Percentiles rank a stretch among this genome's conserved stretches.
Evolutionary conservation across 441 rosid genomes (phyloP).

Genomic region (Francoa sonchifolia): DNA sequence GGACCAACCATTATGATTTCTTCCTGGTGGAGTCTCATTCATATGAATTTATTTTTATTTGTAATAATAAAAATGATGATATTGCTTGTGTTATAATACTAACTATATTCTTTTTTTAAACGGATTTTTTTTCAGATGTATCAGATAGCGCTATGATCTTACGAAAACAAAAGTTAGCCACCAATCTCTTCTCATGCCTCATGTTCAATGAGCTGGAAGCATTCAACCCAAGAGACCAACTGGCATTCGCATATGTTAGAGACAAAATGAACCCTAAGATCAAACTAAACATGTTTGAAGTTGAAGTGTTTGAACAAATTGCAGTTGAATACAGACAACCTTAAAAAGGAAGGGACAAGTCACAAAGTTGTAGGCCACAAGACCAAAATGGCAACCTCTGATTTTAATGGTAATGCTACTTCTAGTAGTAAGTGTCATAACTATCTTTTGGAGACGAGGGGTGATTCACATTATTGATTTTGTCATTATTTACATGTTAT

Average conservation of each 20-base stretch:
- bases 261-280: conserved; percentile 48
- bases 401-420: conserved; percentile 27
- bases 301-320: conserved; percentile 66
- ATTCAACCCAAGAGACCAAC: conserved; percentile 72
- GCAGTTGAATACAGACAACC: conserved; percentile 59
- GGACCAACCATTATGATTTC: not conserved
- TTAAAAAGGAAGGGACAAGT: conserved; percentile 18
- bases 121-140: conserved; percentile 33
- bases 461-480: too few species aligned
- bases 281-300: conserved; percentile 68
- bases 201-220: conserved; percentile 73
- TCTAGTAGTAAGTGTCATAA: conserved; percentile 38
- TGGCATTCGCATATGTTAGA: conserved; percentile 67
- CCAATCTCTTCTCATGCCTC: conserved; percentile 64
- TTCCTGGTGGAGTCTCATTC: not conserved
- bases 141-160: conserved; percentile 66
- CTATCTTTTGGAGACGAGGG: conserved; percentile 50
- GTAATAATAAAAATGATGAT: not conserved
- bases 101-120: not conserved
- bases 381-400: conserved; percentile 25
- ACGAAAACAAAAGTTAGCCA: conserved; percentile 44
- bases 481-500: too few species aligned
- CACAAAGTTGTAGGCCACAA: too few species aligned
- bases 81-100: not conserved
- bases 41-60: not conserved